These are phyloP conservation scores for Cylindrotheca fusiformis DNA, from an alignment of 108 stramenopile species.

Conservation along the genomic window DNA sequence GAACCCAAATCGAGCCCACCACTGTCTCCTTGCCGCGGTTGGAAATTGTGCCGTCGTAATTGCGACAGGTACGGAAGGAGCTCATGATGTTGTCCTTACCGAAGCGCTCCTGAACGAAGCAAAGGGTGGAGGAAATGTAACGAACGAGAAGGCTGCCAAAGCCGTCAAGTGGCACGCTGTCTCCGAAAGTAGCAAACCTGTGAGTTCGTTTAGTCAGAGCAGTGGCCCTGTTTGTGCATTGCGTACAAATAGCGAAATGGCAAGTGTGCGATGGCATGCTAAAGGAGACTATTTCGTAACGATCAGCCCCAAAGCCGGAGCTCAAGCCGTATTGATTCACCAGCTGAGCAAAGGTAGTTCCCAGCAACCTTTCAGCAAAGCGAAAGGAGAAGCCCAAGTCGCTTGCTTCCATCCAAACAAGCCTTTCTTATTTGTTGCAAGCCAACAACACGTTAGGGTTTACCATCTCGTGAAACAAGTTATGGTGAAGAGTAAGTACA, in stretches of 20 bases:
- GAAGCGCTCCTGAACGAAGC: conserved; percentile 79
- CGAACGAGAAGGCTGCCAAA: conserved; percentile 75
- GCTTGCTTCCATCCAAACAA: conserved; percentile 96
- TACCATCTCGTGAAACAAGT: conserved; percentile 96
- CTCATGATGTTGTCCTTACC: conserved; percentile 78
- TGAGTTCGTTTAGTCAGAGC: conserved; percentile 44
- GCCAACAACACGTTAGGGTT: conserved; percentile 88
- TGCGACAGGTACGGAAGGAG: conserved; percentile 85
- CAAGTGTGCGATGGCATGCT: conserved; percentile 86
- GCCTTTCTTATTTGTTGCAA: conserved; percentile 98
- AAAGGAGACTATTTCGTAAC: conserved; percentile 99
- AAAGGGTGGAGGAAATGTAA: conserved; percentile 60
- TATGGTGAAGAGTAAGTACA: conserved; percentile 75
- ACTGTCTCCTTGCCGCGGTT: conserved; percentile 78
- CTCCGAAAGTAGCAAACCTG: conserved; percentile 22
- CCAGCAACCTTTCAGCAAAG: conserved; percentile 94
- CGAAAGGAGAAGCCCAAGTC: conserved; percentile 81
- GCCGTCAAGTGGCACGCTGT: conserved; percentile 68
- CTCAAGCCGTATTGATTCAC: conserved; percentile 91
- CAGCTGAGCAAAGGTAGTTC: conserved; percentile 91
- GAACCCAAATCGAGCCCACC: conserved; percentile 90
- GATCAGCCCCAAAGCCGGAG: conserved; percentile 76
- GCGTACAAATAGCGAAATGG: conserved; percentile 61
- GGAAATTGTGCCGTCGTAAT: conserved; percentile 83
- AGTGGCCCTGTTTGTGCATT: conserved; percentile 66